Percentiles rank a stretch among this genome's conserved stretches.
phyloP scores from a whole-genome alignment of 148 eudicot species.

The Camellia lanceoleosa region DNA sequence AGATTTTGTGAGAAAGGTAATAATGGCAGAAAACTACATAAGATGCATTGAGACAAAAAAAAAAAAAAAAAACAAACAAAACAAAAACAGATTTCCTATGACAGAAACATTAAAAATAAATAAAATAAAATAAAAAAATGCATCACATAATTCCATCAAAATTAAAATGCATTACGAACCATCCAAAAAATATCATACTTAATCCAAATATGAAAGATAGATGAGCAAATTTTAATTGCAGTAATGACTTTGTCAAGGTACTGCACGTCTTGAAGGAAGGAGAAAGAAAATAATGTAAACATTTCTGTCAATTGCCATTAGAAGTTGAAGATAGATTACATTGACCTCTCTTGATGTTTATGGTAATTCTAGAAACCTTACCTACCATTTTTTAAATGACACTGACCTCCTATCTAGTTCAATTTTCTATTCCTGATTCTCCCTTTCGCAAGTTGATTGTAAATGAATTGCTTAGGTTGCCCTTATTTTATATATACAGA shows the following conservation, averaged over 20 bases:
- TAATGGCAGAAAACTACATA: background rate
- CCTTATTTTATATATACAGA: too few species aligned
- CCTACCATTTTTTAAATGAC: too few species aligned
- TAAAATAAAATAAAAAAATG: too few species aligned
- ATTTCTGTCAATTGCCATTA: background rate
- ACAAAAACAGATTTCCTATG: background rate
- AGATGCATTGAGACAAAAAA: background rate
- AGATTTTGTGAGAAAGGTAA: background rate
- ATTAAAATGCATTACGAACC: background rate
- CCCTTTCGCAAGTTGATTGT: too few species aligned
- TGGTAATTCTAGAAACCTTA: too few species aligned
- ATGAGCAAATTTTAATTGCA: background rate
- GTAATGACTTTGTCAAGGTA: background rate
- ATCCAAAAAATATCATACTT: background rate
- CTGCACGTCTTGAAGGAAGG: background rate
- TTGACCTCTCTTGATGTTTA: too few species aligned
- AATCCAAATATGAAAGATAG: background rate
- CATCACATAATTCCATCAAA: background rate
- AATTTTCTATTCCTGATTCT: too few species aligned
- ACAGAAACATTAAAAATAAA: background rate
- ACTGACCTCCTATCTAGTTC: too few species aligned
- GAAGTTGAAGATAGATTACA: background rate
- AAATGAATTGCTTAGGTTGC: too few species aligned
- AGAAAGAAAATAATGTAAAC: background rate
- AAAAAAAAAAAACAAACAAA: too few species aligned